Conservation (phyloP, 352 stramenopile species). For the Phytopythium mirpurense region DNA sequence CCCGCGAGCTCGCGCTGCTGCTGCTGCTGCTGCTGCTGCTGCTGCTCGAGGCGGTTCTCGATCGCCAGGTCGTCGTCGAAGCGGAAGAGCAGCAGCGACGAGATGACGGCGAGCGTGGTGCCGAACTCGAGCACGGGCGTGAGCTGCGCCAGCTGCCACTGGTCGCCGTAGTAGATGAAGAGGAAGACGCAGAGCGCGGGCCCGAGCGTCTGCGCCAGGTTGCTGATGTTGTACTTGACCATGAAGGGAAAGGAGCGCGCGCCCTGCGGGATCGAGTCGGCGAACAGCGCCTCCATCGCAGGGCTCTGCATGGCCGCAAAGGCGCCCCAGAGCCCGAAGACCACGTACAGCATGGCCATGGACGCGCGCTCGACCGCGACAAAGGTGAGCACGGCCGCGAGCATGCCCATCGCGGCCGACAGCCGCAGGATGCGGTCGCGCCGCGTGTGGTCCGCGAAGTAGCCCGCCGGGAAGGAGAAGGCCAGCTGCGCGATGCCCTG, state of each 20-base stretch:
- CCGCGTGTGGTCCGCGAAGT: constrained; percentile 61
- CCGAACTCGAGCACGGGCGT: constrained; percentile 57
- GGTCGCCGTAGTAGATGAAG: constrained; percentile 59
- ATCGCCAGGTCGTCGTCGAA: constrained; percentile 55
- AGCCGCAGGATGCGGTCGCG: constrained; percentile 65
- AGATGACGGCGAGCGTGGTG: constrained; percentile 40
- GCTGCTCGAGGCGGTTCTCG: constrained; percentile 1
- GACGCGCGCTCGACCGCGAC: constrained; percentile 41
- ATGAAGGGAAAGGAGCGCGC: constrained; percentile 66
- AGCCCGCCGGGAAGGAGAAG: constrained; percentile 62
- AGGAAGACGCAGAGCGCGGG: constrained; percentile 49
- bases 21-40: not conserved
- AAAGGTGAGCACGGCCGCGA: constrained; percentile 45
- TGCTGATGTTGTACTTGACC: constrained; percentile 82
- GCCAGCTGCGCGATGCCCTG: constrained; percentile 75
- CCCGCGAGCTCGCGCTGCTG: not conserved
- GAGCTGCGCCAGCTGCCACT: constrained; percentile 52
- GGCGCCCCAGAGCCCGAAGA: constrained; percentile 63
- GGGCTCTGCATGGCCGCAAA: constrained; percentile 66
- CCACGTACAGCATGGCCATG: constrained; percentile 46
- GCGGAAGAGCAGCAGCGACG: constrained; percentile 43
- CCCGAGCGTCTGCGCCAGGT: constrained; percentile 58
- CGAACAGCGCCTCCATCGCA: constrained; percentile 68
- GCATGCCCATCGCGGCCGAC: constrained; percentile 45
- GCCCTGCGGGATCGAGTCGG: constrained; percentile 66